Base-by-base conservation (phyloP, 495 filamentous ascomycete genomes). In the Terfezia claveryi region DNA sequence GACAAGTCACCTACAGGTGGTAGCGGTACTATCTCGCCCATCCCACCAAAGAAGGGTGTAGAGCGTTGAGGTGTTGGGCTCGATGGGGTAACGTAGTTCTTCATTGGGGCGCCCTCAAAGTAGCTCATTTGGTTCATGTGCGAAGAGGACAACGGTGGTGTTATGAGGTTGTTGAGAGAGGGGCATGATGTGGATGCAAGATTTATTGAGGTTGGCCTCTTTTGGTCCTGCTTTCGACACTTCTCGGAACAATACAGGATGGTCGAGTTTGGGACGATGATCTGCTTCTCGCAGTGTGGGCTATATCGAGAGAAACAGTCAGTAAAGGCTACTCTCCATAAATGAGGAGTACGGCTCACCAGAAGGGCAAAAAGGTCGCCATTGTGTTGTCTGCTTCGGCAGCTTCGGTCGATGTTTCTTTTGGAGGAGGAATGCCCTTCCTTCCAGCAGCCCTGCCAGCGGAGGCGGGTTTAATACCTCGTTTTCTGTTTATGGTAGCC, bases 261-360 rank as follows among this genome's bases (percentile, higher is more conserved):
- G 36, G 71, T 72, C 58, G 78, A 78, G 62, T 77, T 78, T 14
- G 81, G 81, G 44, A 78, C 71, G 20, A 80, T 72, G 58, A 85
- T 85, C 65, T 84, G 81, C 64, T 76, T 80, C 62, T 85, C 81
- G 66, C 81, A 85, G 67, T 76, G 79, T 54, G 80, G 74, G 64
- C 81, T 84, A 62, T 49, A 44, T 50, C 27, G 10, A n/a, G 20
- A 55, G 55, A 60, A 54, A 27, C 37, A 17, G n/a, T 59, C 49
- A 57, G 46, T 23, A 61, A 57, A 56, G 54, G 50, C 56, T 56
- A 54, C 38, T 44, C 32, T 57, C 55, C 60, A 49, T 2, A 32
- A 32, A 32, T 4, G 27, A 32, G 4, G 7, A 7, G 27, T 7
- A 32, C 27, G 27, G 7, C 62, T 58, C 36, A 65, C 63, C 63